Evolutionary conservation across 2,329 filamentous ascomycete genomes (phyloP).

Genomic region (Cladosporium cucumerinum): DNA sequence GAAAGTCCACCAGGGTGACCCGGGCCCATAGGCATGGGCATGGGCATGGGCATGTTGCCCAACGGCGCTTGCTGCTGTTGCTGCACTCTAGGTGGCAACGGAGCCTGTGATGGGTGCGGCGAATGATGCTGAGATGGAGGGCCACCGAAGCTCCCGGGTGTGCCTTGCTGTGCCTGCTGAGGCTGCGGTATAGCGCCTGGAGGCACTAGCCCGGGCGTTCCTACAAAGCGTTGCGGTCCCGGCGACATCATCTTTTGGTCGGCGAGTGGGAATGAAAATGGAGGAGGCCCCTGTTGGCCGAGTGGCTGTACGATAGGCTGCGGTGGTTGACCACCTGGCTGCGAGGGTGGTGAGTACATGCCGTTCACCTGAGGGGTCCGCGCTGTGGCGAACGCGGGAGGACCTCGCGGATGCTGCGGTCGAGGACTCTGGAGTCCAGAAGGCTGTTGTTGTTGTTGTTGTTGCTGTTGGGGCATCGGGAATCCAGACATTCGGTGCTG

Average conservation of each 20-base stretch:
- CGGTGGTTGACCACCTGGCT: background rate
- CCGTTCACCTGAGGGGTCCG: background rate
- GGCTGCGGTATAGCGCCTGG: background rate
- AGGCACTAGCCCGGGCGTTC: background rate
- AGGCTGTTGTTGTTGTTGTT: background rate
- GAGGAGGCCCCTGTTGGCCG: background rate
- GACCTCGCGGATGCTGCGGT: background rate
- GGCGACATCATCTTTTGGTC: background rate
- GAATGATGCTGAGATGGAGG: background rate
- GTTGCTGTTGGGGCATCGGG: background rate
- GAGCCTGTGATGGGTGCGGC: background rate
- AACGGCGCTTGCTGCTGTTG: background rate
- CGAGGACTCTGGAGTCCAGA: background rate
- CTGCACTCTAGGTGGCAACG: background rate
- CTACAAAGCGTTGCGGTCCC: background rate
- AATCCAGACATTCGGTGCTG: background rate
- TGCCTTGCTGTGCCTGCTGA: background rate
- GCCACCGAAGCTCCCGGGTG: too few relatives aligned
- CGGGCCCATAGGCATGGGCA: background rate
- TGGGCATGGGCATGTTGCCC: background rate
- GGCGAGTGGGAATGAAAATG: background rate
- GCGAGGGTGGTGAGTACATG: background rate
- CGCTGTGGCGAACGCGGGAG: background rate
- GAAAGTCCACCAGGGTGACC: background rate
- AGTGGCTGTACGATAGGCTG: background rate